Base-by-base conservation (phyloP, 1,139 yeast genomes). In the Geotrichum histeridarum region DNA sequence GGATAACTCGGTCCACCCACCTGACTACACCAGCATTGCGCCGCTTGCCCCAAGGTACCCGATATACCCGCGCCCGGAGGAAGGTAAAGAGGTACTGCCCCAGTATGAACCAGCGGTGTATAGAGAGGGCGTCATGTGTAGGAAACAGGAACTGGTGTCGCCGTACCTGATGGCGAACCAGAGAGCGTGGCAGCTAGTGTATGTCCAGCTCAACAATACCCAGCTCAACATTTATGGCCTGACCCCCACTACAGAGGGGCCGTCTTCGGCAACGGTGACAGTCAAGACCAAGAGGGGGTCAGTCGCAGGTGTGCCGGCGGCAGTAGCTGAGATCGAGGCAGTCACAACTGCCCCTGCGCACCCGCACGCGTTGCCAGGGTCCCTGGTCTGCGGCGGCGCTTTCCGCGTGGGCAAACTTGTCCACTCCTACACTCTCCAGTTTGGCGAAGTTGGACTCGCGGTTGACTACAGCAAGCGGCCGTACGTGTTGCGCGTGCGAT, bases 371-470 rank as follows among this genome's bases (percentile, higher is more conserved):
- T 38, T 51, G 14, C 51, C 36, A 9, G 48, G 48, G 42, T 39
- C 53, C 9, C 32, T 33, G 8, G 14, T 43, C 32, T 48, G 27
- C 11, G n/a, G 18, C 17, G 41, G 41, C 38, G 14, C 18, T 14
- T 47, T 32, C 38, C 32, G 45, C 11, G 22, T 54, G 11, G 51
- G 41, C 38, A 15, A 32, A 14, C 48, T 54, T 3, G 4, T 48
- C 14, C 38, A 42, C 17, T 27, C 83, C 0, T 85, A 80, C 67
- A 81, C 90, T 2, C 72, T 85, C 49, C 94, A 85, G 67, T 81
- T 83, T 66, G 84, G 87, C 22, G 80, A 76, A 60, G 68, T 83
- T 27, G 94, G 94, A 0, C 71, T 84, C 18, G 93, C 93, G 0
- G 70, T 77, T 7, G 94, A 86, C 67, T 86, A 86, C 68, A 76